A percentile compares a stretch with the other conserved stretches of the same genome.
Evolutionary conservation across 371 early-diverging fungal genomes (phyloP).

Genomic region (Actinomortierella wolfii): DNA sequence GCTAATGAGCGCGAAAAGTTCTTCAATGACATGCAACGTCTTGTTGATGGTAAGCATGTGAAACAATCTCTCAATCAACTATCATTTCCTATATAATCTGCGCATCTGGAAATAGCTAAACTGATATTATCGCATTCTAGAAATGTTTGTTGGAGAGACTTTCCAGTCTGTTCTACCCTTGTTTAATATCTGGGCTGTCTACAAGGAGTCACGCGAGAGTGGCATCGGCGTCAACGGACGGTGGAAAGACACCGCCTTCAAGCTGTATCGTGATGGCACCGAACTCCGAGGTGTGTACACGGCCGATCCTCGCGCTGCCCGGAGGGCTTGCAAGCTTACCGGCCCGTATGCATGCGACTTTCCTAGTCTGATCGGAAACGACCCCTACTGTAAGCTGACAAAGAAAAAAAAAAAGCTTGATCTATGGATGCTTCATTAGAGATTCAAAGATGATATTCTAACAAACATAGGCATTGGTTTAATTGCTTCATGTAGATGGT

Average conservation of each 20-base stretch:
- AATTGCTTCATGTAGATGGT: no score
- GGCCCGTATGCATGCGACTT: slow-evolving; percentile 61
- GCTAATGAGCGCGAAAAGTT: slow-evolving; percentile 51
- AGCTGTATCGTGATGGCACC: slow-evolving; percentile 63
- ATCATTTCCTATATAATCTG: no score
- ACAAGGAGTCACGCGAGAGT: slow-evolving; percentile 49
- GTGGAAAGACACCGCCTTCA: slow-evolving; percentile 59
- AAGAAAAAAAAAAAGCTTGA: background rate
- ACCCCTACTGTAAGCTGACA: slow-evolving; percentile 48
- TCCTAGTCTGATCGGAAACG: slow-evolving; percentile 63
- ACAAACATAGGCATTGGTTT: no score
- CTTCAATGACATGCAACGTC: slow-evolving; percentile 57
- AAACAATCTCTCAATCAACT: background rate
- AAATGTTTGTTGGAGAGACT: slow-evolving; percentile 61
- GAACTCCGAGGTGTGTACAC: slow-evolving; percentile 64
- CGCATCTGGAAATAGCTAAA: no score
- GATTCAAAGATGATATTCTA: no score
- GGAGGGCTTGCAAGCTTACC: slow-evolving; percentile 51
- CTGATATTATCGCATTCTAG: slow-evolving; percentile 17
- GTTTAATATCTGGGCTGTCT: slow-evolving; percentile 64
- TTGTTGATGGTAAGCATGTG: slow-evolving; percentile 36
- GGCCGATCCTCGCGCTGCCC: slow-evolving; percentile 50
- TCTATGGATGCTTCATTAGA: no score
- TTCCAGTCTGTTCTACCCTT: slow-evolving; percentile 57
- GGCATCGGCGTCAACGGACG: slow-evolving; percentile 60